Conservation (phyloP, 1,284 basidiomycete species). For the Ceratobasidium sp. region DNA sequence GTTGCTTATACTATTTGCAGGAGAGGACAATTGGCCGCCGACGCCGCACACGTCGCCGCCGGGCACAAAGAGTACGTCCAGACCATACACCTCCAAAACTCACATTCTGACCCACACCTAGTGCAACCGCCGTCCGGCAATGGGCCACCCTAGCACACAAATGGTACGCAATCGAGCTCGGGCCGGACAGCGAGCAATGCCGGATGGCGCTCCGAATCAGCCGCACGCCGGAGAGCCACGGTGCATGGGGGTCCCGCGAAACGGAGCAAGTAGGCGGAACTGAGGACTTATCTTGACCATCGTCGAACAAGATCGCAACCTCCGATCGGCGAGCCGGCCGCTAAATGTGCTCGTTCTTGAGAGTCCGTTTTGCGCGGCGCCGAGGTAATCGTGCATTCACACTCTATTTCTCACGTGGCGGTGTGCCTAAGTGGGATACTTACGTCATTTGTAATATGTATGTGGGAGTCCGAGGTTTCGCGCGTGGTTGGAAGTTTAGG, state of each 20-base stretch:
- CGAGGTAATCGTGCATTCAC: not conserved
- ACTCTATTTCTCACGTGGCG: slow-evolving; percentile 9
- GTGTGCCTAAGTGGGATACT: not conserved
- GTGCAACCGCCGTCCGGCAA: slow-evolving; percentile 58
- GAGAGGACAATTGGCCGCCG: slow-evolving; percentile 68
- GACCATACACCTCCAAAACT: not conserved
- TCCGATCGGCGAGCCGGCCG: not conserved
- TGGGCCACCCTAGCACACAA: slow-evolving; percentile 63
- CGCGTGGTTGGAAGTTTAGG: slow-evolving; percentile 6
- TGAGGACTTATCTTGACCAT: slow-evolving; percentile 12
- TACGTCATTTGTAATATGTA: not conserved
- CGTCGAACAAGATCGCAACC: no score
- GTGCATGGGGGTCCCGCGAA: slow-evolving; percentile 61
- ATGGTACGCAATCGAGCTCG: slow-evolving; percentile 69
- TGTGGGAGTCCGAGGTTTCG: not conserved
- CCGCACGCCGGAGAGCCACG: slow-evolving; percentile 59
- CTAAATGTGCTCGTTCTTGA: slow-evolving; percentile 11
- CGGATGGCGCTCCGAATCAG: slow-evolving; percentile 56
- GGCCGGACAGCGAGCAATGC: slow-evolving; percentile 63
- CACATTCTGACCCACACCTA: slow-evolving; percentile 50
- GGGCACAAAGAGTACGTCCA: slow-evolving; percentile 68
- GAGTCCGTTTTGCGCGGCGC: not conserved
- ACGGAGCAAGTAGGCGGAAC: slow-evolving; percentile 43
- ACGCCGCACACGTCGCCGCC: slow-evolving; percentile 67
- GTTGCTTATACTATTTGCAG: slow-evolving; percentile 13